phyloP scores from a whole-genome alignment of 352 stramenopile genomes.

The Saprolegnia diclina region DNA sequence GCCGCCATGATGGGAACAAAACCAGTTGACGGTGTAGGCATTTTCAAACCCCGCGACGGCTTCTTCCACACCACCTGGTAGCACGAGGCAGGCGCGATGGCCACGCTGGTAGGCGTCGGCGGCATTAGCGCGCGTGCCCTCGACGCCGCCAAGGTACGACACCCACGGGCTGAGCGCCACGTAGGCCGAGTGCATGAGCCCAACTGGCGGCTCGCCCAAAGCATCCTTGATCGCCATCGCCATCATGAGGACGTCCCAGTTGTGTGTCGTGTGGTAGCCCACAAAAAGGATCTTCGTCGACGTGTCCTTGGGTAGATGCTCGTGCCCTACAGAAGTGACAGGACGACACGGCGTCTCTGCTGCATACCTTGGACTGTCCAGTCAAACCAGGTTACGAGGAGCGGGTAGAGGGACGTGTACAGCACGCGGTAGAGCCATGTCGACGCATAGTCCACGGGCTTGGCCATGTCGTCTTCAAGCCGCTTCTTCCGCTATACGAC shows the following conservation, averaged over 20 bases:
- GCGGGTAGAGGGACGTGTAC: no score
- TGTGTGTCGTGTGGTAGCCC: conserved; percentile 1
- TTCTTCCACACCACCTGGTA: conserved; percentile 7
- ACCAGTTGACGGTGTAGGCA: conserved; percentile 8
- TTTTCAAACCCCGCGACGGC: background rate
- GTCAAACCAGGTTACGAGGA: no score
- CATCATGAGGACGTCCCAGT: background rate
- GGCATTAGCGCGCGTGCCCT: background rate
- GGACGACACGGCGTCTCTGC: no score
- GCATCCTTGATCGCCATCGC: background rate
- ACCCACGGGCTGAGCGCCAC: background rate
- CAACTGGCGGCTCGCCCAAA: background rate
- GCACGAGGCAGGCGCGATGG: background rate
- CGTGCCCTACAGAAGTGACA: background rate
- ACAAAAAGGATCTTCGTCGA: background rate
- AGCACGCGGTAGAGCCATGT: no score
- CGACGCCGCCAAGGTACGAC: background rate
- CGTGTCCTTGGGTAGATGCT: background rate
- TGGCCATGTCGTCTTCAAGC: no score
- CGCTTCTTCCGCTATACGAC: no score
- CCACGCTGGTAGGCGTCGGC: background rate
- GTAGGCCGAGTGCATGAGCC: background rate
- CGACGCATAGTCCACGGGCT: no score
- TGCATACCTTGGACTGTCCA: no score
- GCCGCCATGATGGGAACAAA: background rate